Conservation (phyloP, 164 flowering plant species). For the Santalum album region DNA sequence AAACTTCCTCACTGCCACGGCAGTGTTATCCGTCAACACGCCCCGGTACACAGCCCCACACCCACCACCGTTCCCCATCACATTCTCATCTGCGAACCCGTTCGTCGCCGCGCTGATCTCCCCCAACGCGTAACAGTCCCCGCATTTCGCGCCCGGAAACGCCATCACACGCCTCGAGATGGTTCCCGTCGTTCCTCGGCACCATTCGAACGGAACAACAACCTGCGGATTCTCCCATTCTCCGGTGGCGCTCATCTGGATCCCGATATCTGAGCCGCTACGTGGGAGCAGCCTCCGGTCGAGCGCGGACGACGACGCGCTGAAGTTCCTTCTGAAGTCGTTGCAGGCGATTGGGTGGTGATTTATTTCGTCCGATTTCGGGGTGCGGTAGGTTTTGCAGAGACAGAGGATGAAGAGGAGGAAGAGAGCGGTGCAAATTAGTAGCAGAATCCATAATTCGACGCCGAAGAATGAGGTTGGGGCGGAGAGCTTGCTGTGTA, state of each 20-base stretch:
- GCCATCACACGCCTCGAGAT: not conserved
- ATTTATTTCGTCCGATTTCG: not conserved
- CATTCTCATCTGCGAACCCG: conserved; percentile 21
- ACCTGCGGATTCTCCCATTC: conserved; percentile 10
- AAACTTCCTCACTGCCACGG: conserved; percentile 28
- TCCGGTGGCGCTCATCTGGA: conserved; percentile 10
- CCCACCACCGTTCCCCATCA: conserved; percentile 27
- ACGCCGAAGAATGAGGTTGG: conserved; percentile 20
- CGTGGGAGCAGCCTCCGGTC: conserved; percentile 14
- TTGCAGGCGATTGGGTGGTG: not conserved
- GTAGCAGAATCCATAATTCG: conserved; percentile 21
- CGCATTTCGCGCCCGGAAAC: conserved; percentile 10
- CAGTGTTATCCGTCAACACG: conserved; percentile 12
- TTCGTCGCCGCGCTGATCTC: conserved; percentile 26
- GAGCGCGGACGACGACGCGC: conserved; percentile 6
- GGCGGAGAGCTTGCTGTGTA: conserved; percentile 6
- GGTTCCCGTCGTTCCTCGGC: no score
- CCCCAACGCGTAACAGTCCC: conserved; percentile 11
- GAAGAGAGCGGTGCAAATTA: conserved; percentile 2
- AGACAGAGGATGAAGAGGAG: conserved; percentile 6
- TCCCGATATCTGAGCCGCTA: conserved; percentile 9
- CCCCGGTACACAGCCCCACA: conserved; percentile 27
- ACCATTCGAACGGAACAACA: not conserved
- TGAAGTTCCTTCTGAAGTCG: not conserved
- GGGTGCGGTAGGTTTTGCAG: no score